These are phyloP conservation scores for Fraxinus excelsior DNA, from an alignment of 257 asterid species.

Conservation along the genomic window DNA sequence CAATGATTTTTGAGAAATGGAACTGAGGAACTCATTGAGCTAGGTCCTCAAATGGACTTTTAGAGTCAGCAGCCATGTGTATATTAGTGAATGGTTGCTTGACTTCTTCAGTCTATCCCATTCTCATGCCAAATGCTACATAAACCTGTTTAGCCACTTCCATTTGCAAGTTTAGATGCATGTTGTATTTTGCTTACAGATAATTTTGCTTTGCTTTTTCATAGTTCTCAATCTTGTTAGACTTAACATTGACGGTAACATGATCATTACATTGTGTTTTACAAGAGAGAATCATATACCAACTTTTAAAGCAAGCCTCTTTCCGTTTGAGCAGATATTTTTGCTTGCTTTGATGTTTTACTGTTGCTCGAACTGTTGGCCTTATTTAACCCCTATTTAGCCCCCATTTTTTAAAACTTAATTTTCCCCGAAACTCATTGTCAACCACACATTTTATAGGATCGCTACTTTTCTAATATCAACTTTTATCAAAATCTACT, in stretches of 20 bases:
- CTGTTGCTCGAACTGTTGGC: not conserved
- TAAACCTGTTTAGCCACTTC: not conserved
- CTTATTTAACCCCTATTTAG: not conserved
- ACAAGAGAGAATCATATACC: not conserved
- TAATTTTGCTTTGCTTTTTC: not conserved
- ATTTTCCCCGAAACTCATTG: too few species aligned
- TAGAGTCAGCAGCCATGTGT: not conserved
- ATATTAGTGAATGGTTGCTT: not conserved
- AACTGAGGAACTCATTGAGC: not conserved
- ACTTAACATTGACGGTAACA: not conserved
- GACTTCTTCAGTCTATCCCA: not conserved
- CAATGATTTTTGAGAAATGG: not conserved
- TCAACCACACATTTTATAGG: too few species aligned
- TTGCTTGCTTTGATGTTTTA: not conserved
- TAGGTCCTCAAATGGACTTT: not conserved
- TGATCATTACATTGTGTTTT: not conserved
- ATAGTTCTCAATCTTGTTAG: not conserved
- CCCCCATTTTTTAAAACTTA: too few species aligned
- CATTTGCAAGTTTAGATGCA: not conserved
- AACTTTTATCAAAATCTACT: too few species aligned
- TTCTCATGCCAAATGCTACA: not conserved
- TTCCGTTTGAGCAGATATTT: not conserved
- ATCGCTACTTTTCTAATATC: too few species aligned
- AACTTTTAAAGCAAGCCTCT: not conserved
- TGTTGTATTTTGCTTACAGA: not conserved